phyloP scores from a whole-genome alignment of 352 stramenopile genomes.

The Globisporangium nagaii region DNA sequence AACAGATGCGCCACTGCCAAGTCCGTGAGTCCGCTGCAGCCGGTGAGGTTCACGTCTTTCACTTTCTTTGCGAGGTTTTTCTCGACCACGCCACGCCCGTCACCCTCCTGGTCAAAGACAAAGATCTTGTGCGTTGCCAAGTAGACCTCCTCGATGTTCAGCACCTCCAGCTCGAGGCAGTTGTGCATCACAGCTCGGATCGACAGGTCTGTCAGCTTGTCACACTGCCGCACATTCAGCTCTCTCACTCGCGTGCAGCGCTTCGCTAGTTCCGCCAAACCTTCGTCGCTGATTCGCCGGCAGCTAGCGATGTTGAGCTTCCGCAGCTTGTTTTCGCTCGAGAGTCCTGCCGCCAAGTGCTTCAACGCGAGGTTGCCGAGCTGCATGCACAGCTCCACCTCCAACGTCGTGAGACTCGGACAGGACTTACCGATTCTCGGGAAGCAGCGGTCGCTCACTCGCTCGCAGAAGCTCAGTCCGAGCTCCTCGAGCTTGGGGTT shows the following conservation, averaged over 20 bases:
- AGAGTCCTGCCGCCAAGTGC: conserved; percentile 37
- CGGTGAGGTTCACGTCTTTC: conserved; percentile 50
- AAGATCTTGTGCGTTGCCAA: conserved; percentile 71
- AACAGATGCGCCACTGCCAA: conserved; percentile 62
- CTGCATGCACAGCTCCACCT: conserved; percentile 65
- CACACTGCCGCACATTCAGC: conserved; percentile 75
- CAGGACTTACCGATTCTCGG: conserved; percentile 44
- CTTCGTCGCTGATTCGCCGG: conserved; percentile 71
- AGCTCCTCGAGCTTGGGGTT: conserved; percentile 57
- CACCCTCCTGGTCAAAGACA: conserved; percentile 75
- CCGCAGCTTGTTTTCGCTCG: conserved; percentile 42
- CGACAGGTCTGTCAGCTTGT: conserved; percentile 80
- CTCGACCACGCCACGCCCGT: conserved; percentile 75
- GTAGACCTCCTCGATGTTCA: conserved; percentile 84
- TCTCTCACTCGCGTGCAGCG: conserved; percentile 51
- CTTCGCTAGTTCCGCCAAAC: conserved; percentile 57
- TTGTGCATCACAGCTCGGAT: conserved; percentile 75
- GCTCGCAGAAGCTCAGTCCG: conserved; percentile 56
- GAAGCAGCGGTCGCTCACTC: conserved; percentile 60
- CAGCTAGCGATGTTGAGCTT: conserved; percentile 77
- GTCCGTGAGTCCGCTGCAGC: conserved; percentile 72
- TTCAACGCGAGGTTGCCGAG: conserved; percentile 49
- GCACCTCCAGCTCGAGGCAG: conserved; percentile 66
- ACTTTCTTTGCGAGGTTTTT: conserved; percentile 70
- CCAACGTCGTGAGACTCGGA: conserved; percentile 29